Evolutionary conservation across 176 grass and related monocot species (phyloP), one percentile per base, ranked within the genome.

Genomic region (Oryza punctata): DNA sequence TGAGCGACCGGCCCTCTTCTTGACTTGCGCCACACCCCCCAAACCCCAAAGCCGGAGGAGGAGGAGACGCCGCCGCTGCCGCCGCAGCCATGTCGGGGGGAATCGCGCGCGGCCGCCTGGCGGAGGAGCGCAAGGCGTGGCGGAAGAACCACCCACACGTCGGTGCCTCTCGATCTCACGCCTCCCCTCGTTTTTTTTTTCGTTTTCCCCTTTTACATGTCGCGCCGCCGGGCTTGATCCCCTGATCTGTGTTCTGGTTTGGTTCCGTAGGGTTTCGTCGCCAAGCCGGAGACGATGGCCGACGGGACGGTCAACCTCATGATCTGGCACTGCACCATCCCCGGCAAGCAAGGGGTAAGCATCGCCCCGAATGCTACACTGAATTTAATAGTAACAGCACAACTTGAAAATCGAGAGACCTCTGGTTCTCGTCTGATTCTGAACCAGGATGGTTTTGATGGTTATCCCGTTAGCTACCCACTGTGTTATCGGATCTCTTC

Each of bases 41-140:
- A 49, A 25, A 43, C 52, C 14, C 64, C 79, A 12, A 10, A 10
- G 25, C 70, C 28, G 74, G n/a, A 23, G 40, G 29, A 59, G 78
- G 70, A 33, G 35, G 7, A 12, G 45, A 5, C 38, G 27, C 32
- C 9, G 23, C 60, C 73, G 45, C 4, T 52, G 29, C 69, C 27
- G 67, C 19, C 0, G 71, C 1, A 14, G 67, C 50, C 74, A 93
- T 98, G 95, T 95, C 95, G 10, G 91, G 90, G 25, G 95, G 95
- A 29, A 95, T 98, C 38, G 95, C 95, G 9, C 86, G 95, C 40
- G 92, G 91, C 43, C 92, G 95, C 65, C 92, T 98, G 79, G 87
- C 95, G 11, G 95, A 98, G 89, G 95, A 98, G 93, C 92, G 95
- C 67, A 98, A 95, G 87, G 92, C 95, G 0, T 95, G 95, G 95